Percentiles rank a stretch among this genome's conserved stretches.
These are phyloP conservation scores for Phytophthora parvispora DNA, from an alignment of 352 stramenopile species.

Conservation along the genomic window DNA sequence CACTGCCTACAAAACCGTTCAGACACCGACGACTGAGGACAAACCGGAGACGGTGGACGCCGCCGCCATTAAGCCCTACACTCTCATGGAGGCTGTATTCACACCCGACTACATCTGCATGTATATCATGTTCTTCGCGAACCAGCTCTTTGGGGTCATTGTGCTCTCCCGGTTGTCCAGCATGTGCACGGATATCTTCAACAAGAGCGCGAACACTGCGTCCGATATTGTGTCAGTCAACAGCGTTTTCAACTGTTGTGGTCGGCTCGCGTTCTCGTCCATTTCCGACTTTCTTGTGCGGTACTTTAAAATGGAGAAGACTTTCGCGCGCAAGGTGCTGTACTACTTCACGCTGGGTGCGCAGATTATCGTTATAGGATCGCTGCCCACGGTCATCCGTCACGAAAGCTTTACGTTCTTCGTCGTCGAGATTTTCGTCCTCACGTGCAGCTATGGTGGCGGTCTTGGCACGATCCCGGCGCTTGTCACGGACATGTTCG, in stretches of 20 bases:
- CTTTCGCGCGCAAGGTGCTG: constrained; percentile 58
- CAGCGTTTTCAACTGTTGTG: constrained; percentile 64
- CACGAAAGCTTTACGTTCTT: constrained; percentile 61
- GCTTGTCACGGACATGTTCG: constrained; percentile 84
- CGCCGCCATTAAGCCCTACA: constrained; percentile 45
- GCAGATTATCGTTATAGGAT: constrained; percentile 69
- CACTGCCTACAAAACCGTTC: constrained; percentile 52
- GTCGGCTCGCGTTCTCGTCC: constrained; percentile 51
- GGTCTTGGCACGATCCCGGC: constrained; percentile 71
- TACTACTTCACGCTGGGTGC: constrained; percentile 65
- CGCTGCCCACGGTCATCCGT: constrained; percentile 60
- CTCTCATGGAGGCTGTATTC: constrained; percentile 53
- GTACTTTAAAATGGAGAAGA: constrained; percentile 54
- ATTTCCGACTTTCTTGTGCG: constrained; percentile 53
- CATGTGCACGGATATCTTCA: constrained; percentile 56
- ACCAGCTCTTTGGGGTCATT: constrained; percentile 66
- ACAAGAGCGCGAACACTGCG: not conserved
- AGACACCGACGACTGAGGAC: constrained; percentile 38
- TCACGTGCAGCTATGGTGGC: constrained; percentile 77
- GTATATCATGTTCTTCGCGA: constrained; percentile 70
- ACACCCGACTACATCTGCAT: constrained; percentile 63
- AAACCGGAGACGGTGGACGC: constrained; percentile 22
- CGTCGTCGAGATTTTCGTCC: constrained; percentile 60
- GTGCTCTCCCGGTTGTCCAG: constrained; percentile 59
- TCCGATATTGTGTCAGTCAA: constrained; percentile 28